phyloP scores from a whole-genome alignment of 805 yeast species.

The Suhomyces prunicola region DNA sequence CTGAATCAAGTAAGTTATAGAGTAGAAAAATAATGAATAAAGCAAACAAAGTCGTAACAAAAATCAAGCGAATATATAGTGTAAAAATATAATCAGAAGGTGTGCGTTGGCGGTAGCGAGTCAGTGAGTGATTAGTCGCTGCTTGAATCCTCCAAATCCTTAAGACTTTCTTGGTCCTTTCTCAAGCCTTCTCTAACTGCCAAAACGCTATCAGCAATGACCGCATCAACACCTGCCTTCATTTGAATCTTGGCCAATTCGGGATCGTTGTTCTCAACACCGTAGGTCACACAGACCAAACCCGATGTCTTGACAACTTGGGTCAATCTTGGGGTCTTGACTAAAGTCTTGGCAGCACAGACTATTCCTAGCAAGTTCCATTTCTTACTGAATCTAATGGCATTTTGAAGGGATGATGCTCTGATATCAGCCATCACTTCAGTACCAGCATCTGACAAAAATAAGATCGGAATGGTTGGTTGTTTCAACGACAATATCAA shows the following conservation, averaged over 20 bases:
- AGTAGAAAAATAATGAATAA: neutral
- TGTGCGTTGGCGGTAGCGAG: too few species aligned
- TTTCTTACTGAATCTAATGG: conserved; percentile 81
- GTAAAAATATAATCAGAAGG: neutral
- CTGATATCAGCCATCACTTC: conserved; percentile 83
- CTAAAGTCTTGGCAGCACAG: conserved; percentile 79
- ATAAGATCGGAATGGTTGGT: conserved; percentile 88
- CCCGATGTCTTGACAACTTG: conserved; percentile 90
- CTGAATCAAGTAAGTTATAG: neutral
- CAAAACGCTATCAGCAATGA: conserved; percentile 91
- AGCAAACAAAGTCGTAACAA: neutral
- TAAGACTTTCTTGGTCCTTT: conserved; percentile 23
- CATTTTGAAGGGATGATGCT: conserved; percentile 85
- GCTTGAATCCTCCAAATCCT: conserved; percentile 15
- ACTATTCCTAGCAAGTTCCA: conserved; percentile 94
- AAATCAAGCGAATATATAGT: neutral
- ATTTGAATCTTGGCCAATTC: conserved; percentile 79
- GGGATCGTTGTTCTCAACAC: conserved; percentile 79
- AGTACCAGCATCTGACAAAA: conserved; percentile 87
- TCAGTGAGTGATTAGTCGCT: conserved; percentile 5
- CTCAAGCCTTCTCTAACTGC: conserved; percentile 85
- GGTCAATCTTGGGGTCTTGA: conserved; percentile 86
- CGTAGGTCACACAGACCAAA: conserved; percentile 90
- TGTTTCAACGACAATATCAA: conserved; percentile 82
- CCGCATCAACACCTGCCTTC: conserved; percentile 96